These are phyloP conservation scores for Fusarium sp. DNA, from an alignment of 2,329 filamentous ascomycete species.

Conservation along the genomic window DNA sequence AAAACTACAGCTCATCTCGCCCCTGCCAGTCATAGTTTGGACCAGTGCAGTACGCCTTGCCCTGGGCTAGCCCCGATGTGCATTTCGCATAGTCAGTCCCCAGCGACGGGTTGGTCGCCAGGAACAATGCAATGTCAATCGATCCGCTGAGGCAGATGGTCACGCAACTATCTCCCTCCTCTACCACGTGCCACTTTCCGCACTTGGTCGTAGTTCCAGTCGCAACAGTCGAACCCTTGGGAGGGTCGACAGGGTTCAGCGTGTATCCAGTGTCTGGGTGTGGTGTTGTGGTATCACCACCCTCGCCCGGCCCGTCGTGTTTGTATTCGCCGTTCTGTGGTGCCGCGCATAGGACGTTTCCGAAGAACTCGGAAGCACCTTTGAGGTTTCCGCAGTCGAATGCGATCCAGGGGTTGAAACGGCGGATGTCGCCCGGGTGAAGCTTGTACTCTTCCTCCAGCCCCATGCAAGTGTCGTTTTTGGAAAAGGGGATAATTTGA, in stretches of 20 bases:
- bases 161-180: slow-evolving; percentile 12
- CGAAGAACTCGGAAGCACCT: background rate
- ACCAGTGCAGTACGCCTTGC: slow-evolving; percentile 22
- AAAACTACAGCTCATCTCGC: slow-evolving; percentile 5
- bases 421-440: background rate
- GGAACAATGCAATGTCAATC: slow-evolving; percentile 21
- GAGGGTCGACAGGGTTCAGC: slow-evolving; percentile 6
- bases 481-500: background rate
- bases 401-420: slow-evolving; percentile 3
- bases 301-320: slow-evolving; percentile 8
- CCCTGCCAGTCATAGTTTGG: slow-evolving; percentile 23
- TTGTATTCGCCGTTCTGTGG: slow-evolving; percentile 4
- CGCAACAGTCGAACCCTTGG: slow-evolving; percentile 6
- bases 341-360: slow-evolving; percentile 2
- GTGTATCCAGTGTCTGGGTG: slow-evolving; percentile 9
- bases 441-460: background rate
- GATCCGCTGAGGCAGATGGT: slow-evolving; percentile 16
- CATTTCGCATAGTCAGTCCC: slow-evolving; percentile 18
- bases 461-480: slow-evolving; percentile 1
- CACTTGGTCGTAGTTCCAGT: slow-evolving; percentile 10
- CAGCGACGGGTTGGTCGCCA: slow-evolving; percentile 19
- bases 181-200: slow-evolving; percentile 11
- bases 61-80: slow-evolving; percentile 8
- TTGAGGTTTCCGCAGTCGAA: slow-evolving; percentile 3
- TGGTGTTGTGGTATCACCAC: slow-evolving; percentile 10